Evolutionary conservation across 2,329 filamentous ascomycete species (phyloP), one percentile per base, ranked within the genome.

Genomic region (Pleoardoris graminearum): DNA sequence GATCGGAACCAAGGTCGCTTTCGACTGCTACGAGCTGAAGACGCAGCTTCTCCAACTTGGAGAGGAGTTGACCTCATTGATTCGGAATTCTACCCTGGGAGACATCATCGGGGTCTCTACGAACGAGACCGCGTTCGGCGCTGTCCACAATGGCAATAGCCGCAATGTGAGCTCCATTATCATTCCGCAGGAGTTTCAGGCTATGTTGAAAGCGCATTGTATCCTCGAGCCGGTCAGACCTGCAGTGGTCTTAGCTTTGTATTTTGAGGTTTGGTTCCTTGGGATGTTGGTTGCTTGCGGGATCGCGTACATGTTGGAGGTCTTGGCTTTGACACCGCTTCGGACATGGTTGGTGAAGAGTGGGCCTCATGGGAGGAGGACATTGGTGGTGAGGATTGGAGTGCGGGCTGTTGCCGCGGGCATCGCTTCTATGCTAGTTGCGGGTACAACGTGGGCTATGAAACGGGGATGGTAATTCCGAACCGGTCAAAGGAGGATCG

Each of bases 11-110:
- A 35, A 17, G 5, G 27, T 51, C 3, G 25, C 42, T 4, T 47
- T 47, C 42, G 50, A 47, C 12, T 51, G 50, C 35, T 47, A 33
- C 27, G 36, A 51, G 21, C 27, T 51, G 14, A 27, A 47, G 16
- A 25, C 19, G 10, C 33, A 51, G 16, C 32, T 50, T 21, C 16
- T 36, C 14, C 16, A 44, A 14, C 23, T 41, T 3, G 8, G 14
- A 19, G 38, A 35, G 17, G 35, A 45, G 12, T 16, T 17, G 3
- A 37, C 30, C 4, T 14, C 33, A 6, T 19, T 16, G 1, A 14
- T 22, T 25, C 3, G 7, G 3, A 38, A 48, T 7, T 19, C 14
- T n/a, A 48, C 23, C n/a, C 7, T 12, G 7, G 7, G 5, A 1
- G 12, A 25, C 29, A 27, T 6, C 10, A 27, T 10, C 6, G 25